Base-by-base conservation (phyloP, 805 yeast species). In the Barnettozyma vustinii region DNA sequence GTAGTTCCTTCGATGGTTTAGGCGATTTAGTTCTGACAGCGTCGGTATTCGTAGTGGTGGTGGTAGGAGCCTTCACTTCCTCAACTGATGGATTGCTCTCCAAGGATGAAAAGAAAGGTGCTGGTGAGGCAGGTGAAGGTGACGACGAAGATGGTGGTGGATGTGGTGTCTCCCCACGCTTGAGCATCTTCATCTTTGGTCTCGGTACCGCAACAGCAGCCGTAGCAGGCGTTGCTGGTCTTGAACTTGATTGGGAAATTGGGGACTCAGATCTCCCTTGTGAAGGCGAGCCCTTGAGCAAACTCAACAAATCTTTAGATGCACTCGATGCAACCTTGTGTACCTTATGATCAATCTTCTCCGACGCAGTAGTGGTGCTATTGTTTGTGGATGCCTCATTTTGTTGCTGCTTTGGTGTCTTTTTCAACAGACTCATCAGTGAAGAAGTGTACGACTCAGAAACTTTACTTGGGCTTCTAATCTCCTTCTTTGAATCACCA, bases 161-260 rank as follows among this genome's bases (percentile, higher is more conserved):
- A 9, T 5, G 32, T 10, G 13, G 13, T 2, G 33, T 37, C 40
- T 52, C 56, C 18, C 52, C 48, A 43, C 60, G 53, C 48, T 59
- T 60, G 45, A 59, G 30, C 13, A 61, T 48, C 37, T 53, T 59
- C 18, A 57, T 25, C 48, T 60, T 61, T 37, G 61, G 58, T 37
- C 46, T 55, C 5, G 36, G 30, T 27, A 40, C 23, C 20, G 45
- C 16, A 2, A 37, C 39, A 3, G 15, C 27, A 19, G 42, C 6
- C 19, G 3, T 16, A 10, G 37, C 20, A 9, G 42, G 39, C 19
- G 42, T 39, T 36, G 36, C 30, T 26, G 42, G n/a, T 43, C 44
- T 46, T 18, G 41, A 42, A 5, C 35, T 46, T 2, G 45, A 16
- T 15, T 20, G 26, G 15, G 36, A 18, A 13, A 33, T 18, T 16